Evolutionary conservation across 108 stramenopile species (phyloP).

Genomic region (Cyclotella kingstonii): DNA sequence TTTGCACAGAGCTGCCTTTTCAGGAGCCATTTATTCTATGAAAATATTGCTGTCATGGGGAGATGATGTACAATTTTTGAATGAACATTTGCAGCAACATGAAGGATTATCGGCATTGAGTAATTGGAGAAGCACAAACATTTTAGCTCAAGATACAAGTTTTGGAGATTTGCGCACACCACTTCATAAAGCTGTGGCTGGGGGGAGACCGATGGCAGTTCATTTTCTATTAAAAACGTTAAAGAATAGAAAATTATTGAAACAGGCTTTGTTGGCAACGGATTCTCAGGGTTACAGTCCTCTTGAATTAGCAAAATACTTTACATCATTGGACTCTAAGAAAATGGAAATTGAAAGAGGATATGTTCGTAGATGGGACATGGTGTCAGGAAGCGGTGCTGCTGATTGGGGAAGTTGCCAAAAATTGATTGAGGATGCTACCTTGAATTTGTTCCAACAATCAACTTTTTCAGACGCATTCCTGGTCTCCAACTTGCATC

Average conservation of each 20-base stretch:
- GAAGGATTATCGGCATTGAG: not conserved
- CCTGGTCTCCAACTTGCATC: slow-evolving; percentile 13
- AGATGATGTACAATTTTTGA: not conserved
- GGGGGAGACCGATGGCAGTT: slow-evolving; percentile 77
- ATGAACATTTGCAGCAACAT: not conserved
- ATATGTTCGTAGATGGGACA: slow-evolving; percentile 75
- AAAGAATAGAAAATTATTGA: slow-evolving; percentile 19
- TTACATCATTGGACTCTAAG: slow-evolving; percentile 13
- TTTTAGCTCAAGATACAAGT: slow-evolving; percentile 63
- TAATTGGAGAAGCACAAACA: slow-evolving; percentile 20
- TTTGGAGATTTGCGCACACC: slow-evolving; percentile 79
- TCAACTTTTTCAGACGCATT: not conserved
- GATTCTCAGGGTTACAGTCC: slow-evolving; percentile 37
- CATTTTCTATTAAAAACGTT: slow-evolving; percentile 60
- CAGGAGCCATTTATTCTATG: slow-evolving; percentile 78
- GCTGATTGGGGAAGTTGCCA: slow-evolving; percentile 72
- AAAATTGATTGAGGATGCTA: slow-evolving; percentile 39
- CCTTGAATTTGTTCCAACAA: too few relatives aligned
- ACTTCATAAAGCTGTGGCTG: slow-evolving; percentile 82
- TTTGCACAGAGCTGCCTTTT: slow-evolving; percentile 77
- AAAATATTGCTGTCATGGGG: slow-evolving; percentile 57
- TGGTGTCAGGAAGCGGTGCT: slow-evolving; percentile 57
- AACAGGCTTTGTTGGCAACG: slow-evolving; percentile 17
- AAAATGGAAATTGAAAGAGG: slow-evolving; percentile 47
- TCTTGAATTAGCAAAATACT: slow-evolving; percentile 54